Base-by-base conservation (phyloP, 306 rosid species). In the Sicyos baderoa region DNA sequence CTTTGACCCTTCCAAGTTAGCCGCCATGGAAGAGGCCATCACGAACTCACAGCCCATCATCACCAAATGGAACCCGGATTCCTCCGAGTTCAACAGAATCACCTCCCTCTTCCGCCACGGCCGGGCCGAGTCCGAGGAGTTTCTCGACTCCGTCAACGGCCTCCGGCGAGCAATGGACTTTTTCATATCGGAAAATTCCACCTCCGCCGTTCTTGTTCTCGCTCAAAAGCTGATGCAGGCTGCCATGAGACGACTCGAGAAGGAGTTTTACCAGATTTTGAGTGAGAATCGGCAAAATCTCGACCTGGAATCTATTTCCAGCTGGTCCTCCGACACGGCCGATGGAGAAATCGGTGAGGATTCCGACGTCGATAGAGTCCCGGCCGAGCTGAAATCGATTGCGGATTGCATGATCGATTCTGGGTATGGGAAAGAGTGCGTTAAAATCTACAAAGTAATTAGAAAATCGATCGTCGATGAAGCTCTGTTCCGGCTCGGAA, bases 391-490 rank as follows among this genome's bases (percentile, higher is more conserved):
- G 52, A 79, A 81, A 79, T 78, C 87, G 37, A 83, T 83, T 57
- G 85, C 90, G 0, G 82, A 85, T 19, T 85, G 86, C 50, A 86
- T 86, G 90, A 83, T 83, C 45, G 59, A 65, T 17, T 75, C 78
- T 50, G 90, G 90, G 37, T 86, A 83, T 77, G 86, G 83, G 6
- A 75, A 70, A 61, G 87, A 86, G 77, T 83, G 87, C 15, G 64
- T 64, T 35, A 81, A 72, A 72, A 73, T 79, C 32, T 86, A 81
- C 74, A 81, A 55, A 17, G 13, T 49, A 9, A 65, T 83, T 22
- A 29, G 90, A 67, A 83, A 81, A 56, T 81, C 86, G 10, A 75
- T 67, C 2, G 42, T 81, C n/a, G 86, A 86, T 2, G 87, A 79
- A 74, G 79, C 78, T n/a, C 47, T 86, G 78, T 58, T 59, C 65